Evolutionary conservation across 345 rosid species (phyloP), one percentile per base, ranked within the genome.

Genomic region (Abelmoschus esculentus): DNA sequence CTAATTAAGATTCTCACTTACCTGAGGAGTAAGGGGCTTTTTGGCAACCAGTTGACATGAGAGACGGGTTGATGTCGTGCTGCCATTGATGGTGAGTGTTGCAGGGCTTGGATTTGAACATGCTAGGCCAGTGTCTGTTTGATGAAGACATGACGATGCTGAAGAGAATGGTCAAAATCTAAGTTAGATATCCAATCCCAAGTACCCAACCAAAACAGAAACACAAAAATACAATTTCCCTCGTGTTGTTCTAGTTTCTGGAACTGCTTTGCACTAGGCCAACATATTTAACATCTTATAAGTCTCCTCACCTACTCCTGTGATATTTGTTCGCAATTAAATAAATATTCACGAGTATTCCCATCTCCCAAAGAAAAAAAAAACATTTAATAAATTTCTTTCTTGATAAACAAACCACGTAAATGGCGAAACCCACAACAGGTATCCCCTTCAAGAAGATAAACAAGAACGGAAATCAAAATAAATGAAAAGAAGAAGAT

Each of bases 81-180:
- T 96, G 98, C 99, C 97, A 89, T 78, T 91, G 97, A 75, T 85
- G 93, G 68, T 73, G 87, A 69, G 84, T n/a, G 80, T 84, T 85
- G 88, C 89, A 83, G 65, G 98, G 99, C 87, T 96, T 96, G 84
- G 98, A 92, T 76, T 90, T 92, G 89, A 95, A 95, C 98, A 90
- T 80, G 81, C 98, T 95, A 70, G 99, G 98, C 99, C 99, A 95
- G 93, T 95, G 96, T 82, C 93, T 90, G 82, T 95, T 92, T 66
- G 99, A 92, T 49, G 99, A 95, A 83, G 96, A 96, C 99, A 95
- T 91, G 53, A 64, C 5, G 60, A 4, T 26, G 61, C 15, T 74
- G 75, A 74, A 59, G 73, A 58, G 61, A 67, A 50, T n/a, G 34
- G 49, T 9, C 31, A 67, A 67, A 67, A 67, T 67, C 59, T 50